Conservation (phyloP, 176 grass and related monocot genomes). For the Bonia amplexicaulis region DNA sequence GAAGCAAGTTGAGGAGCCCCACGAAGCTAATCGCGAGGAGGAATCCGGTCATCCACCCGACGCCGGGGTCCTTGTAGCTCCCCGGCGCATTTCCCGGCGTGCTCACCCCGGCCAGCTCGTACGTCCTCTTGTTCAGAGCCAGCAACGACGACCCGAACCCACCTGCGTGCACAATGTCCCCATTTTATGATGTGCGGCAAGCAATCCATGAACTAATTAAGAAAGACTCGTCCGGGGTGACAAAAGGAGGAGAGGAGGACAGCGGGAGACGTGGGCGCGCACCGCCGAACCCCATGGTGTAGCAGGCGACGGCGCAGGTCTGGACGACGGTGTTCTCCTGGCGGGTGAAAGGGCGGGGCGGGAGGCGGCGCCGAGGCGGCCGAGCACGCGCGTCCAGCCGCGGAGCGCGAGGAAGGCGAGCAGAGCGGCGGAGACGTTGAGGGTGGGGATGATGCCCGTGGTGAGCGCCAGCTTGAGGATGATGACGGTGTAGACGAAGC, state of each 20-base stretch:
- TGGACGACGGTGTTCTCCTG: slow-evolving; percentile 82
- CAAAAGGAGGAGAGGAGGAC: not conserved
- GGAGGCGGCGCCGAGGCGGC: slow-evolving; percentile 30
- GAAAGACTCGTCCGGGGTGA: not conserved
- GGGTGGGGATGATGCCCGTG: slow-evolving; percentile 69
- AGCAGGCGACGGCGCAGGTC: slow-evolving; percentile 76
- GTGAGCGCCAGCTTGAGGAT: slow-evolving; percentile 81
- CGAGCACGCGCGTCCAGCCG: slow-evolving; percentile 56
- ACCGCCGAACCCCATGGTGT: slow-evolving; percentile 73
- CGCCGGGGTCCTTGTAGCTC: slow-evolving; percentile 73
- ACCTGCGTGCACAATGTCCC: slow-evolving; percentile 30
- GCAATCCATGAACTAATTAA: not conserved
- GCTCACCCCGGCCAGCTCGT: slow-evolving; percentile 64
- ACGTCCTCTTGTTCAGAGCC: slow-evolving; percentile 67
- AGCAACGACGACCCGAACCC: slow-evolving; percentile 76
- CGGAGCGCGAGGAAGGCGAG: slow-evolving; percentile 75
- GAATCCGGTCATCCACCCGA: slow-evolving; percentile 83
- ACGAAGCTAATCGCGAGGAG: slow-evolving; percentile 60
- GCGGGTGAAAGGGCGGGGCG: slow-evolving; percentile 53
- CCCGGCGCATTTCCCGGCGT: slow-evolving; percentile 56
- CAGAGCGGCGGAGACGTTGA: slow-evolving; percentile 85
- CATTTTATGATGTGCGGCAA: not conserved
- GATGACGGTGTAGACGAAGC: slow-evolving; percentile 74
- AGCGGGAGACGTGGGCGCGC: not conserved
- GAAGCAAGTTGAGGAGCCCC: slow-evolving; percentile 66